Conservation (phyloP, 2,329 filamentous ascomycete species). For the Elsinoe batatas region DNA sequence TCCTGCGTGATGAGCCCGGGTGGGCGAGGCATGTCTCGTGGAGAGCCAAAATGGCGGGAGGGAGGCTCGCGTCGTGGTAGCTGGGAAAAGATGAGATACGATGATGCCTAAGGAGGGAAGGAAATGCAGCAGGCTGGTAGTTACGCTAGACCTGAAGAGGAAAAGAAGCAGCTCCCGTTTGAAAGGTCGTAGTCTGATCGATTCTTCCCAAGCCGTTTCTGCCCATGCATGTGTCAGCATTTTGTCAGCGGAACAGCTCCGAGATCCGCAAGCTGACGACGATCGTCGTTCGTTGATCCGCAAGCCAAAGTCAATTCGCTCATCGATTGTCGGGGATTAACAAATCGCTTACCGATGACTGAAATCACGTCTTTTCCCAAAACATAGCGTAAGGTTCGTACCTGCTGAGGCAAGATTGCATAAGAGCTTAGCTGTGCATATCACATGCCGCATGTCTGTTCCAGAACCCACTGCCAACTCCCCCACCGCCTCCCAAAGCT, state of each 20-base stretch:
- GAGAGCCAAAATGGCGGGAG: neutral
- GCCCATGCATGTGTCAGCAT: no score
- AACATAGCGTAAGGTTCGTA: neutral
- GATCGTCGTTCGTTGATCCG: constrained; percentile 3
- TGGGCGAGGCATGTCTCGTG: constrained; percentile 6
- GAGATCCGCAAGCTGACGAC: neutral
- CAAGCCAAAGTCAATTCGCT: neutral
- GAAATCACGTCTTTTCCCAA: neutral
- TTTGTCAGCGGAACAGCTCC: no score
- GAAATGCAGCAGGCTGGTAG: neutral
- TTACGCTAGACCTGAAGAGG: neutral
- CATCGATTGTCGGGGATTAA: neutral
- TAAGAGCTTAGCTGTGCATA: constrained; percentile 4
- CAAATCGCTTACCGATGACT: neutral
- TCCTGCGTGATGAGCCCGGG: constrained; percentile 9
- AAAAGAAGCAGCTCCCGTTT: no score
- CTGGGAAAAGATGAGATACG: neutral
- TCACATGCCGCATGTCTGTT: neutral
- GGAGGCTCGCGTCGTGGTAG: neutral
- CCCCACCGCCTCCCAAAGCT: neutral
- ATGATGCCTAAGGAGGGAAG: constrained; percentile 1
- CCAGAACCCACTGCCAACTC: neutral
- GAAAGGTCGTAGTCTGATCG: no score
- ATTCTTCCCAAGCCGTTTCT: no score
- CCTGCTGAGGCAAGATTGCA: neutral